Evolutionary conservation across 2,329 filamentous ascomycete species (phyloP), one percentile per base, ranked within the genome.

Genomic region (Aaosphaeria arxii): DNA sequence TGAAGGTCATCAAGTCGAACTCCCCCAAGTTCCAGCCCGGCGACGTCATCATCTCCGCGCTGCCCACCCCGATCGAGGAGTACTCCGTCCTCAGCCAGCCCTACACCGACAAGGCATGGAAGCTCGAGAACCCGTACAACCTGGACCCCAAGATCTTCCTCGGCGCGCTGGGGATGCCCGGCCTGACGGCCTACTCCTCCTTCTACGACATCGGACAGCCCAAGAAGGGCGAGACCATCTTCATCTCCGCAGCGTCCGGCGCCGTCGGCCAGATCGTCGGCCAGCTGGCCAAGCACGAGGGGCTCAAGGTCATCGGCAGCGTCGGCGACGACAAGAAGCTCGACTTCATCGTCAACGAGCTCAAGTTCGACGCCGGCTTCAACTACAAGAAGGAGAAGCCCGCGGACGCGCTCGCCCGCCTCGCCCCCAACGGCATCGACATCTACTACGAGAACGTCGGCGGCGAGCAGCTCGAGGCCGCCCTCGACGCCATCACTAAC

Each of bases 321-420:
- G 89, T 90, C 7, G 89, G 90, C 3, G 83, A 83, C 13, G 86
- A 91, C 62, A 85, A 87, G 62, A 95, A 95, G 76, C 77, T 91
- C 28, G 82, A 87, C 17, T 94, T 84, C 68, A 87, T 90, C 66
- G 75, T 69, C 47, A 83, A 86, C 46, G 83, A 87, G 43, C 78
- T 91, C 32, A 77, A 78, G 29, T 91, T 90, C 64, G 85, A 90
- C 61, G 79, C 70, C 11, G 89, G 85, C 6, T 94, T 92, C 75
- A 94, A 95, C 77, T 95, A 95, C 79, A 92, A 94, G 80, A 91
- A 82, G 57, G 88, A 94, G 74, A 81, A 79, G 57, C 80, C 88
- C 0, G 64, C 71, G 1, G 85, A 86, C 7, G 89, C 88, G 0
- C 77, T 95, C 47, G 71, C 76, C 55, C 79, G 87, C 49, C 77